Conservation (phyloP, 1,139 yeast genomes). For the Kluyveromyces sp. region DNA sequence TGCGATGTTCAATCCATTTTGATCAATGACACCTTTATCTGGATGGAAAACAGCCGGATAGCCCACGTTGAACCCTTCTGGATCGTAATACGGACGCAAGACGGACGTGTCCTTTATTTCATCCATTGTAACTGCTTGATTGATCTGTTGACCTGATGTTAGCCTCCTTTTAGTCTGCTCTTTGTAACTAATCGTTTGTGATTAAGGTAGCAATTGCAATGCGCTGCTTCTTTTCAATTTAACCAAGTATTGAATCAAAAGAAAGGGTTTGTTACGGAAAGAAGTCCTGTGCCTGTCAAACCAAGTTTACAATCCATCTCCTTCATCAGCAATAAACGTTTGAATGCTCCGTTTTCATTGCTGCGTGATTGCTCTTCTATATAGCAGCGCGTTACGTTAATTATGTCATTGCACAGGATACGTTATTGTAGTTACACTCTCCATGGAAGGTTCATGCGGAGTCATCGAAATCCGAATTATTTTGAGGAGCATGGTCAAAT, state of each 20-base stretch:
- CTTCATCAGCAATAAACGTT: too few relatives aligned
- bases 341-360: too few relatives aligned
- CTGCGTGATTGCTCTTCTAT: background rate
- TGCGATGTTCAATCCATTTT: constrained; percentile 34
- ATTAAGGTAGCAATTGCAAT: background rate
- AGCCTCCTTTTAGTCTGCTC: background rate
- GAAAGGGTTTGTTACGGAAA: background rate
- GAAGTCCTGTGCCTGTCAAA: background rate
- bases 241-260: background rate
- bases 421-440: too few relatives aligned
- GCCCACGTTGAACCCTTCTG: constrained; percentile 62
- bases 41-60: constrained; percentile 55
- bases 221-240: background rate
- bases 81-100: constrained; percentile 67
- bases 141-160: background rate
- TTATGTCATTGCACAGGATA: background rate
- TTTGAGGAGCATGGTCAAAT: constrained; percentile 1
- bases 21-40: constrained; percentile 48
- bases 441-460: background rate
- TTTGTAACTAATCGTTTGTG: too few relatives aligned
- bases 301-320: too few relatives aligned
- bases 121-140: constrained; percentile 9
- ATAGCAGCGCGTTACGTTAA: background rate
- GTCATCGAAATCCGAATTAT: constrained; percentile 9
- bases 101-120: constrained; percentile 13